Evolutionary conservation across 192 early-diverging fungal species (phyloP).

Genomic region (Coemansia sp.): DNA sequence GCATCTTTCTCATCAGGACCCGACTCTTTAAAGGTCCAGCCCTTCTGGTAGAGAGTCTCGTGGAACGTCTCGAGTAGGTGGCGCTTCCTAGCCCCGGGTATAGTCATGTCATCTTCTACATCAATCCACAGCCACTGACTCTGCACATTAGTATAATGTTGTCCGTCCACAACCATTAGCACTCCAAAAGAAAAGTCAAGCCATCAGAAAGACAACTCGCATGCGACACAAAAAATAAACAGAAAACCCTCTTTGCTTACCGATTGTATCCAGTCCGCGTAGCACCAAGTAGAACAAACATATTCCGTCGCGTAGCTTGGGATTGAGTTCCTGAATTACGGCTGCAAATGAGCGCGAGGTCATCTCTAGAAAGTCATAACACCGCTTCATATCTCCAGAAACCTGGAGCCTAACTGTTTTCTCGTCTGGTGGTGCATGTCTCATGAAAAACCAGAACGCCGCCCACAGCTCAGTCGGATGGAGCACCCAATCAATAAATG

Average conservation of each 20-base stretch:
- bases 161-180: neutral
- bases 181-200: neutral
- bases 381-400: conserved; percentile 60
- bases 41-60: conserved; percentile 70
- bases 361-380: conserved; percentile 90
- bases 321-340: conserved; percentile 87
- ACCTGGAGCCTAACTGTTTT: conserved; percentile 58
- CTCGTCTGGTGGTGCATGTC: conserved; percentile 55
- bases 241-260: conserved; percentile 18
- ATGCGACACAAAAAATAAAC: neutral
- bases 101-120: conserved; percentile 93
- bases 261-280: conserved; percentile 95
- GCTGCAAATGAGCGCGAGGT: conserved; percentile 96
- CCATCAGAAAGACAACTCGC: neutral
- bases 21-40: conserved; percentile 79
- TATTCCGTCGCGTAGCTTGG: conserved; percentile 75
- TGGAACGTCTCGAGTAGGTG: conserved; percentile 79
- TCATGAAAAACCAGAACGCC: conserved; percentile 69
- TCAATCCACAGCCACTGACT: neutral
- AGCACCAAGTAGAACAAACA: conserved; percentile 97
- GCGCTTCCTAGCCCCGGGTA: conserved; percentile 73
- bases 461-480: conserved; percentile 87
- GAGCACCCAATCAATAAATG: conserved; percentile 64
- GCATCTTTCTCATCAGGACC: conserved; percentile 95
- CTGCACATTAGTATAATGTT: conserved; percentile 1